These are phyloP conservation scores for Emericellopsis atlantica DNA, from an alignment of 2,329 filamentous ascomycete genomes.

Conservation along the genomic window DNA sequence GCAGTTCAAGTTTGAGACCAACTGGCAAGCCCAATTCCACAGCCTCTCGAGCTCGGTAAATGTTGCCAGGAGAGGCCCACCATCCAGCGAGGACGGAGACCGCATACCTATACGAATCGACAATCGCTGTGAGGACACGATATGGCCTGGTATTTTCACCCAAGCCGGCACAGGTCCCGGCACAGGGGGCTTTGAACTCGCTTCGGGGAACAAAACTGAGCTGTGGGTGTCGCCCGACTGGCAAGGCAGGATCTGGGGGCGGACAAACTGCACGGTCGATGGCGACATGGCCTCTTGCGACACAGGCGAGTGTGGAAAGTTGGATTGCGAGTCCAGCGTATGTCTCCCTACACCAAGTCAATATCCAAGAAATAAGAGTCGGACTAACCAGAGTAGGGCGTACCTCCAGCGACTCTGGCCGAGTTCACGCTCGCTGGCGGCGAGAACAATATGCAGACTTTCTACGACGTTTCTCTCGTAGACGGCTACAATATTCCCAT, in stretches of 20 bases:
- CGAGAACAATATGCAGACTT: conserved; percentile 47
- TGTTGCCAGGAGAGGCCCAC: conserved; percentile 11
- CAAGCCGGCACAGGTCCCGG: conserved; percentile 58
- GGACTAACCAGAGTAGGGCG: conserved; percentile 37
- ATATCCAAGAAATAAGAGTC: neutral
- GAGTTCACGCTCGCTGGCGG: conserved; percentile 69
- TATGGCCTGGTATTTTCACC: conserved; percentile 67
- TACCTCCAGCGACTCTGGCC: conserved; percentile 62
- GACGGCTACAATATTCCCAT: conserved; percentile 75
- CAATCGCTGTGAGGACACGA: conserved; percentile 57
- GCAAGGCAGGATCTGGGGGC: conserved; percentile 72
- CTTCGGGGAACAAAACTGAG: conserved; percentile 40
- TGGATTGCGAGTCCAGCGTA: conserved; percentile 60
- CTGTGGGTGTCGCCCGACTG: conserved; percentile 60
- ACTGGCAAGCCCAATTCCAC: conserved; percentile 14
- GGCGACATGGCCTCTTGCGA: conserved; percentile 53
- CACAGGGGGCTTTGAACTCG: conserved; percentile 56
- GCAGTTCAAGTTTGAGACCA: neutral
- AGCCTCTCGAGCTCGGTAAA: neutral
- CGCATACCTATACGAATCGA: conserved; percentile 52
- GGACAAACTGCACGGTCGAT: conserved; percentile 73
- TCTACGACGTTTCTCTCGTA: conserved; percentile 76
- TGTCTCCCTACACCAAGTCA: conserved; percentile 14
- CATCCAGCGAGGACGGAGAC: conserved; percentile 19
- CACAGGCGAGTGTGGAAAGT: conserved; percentile 63